phyloP scores from a whole-genome alignment of 805 yeast species.

The Candida cerambycidarum region DNA sequence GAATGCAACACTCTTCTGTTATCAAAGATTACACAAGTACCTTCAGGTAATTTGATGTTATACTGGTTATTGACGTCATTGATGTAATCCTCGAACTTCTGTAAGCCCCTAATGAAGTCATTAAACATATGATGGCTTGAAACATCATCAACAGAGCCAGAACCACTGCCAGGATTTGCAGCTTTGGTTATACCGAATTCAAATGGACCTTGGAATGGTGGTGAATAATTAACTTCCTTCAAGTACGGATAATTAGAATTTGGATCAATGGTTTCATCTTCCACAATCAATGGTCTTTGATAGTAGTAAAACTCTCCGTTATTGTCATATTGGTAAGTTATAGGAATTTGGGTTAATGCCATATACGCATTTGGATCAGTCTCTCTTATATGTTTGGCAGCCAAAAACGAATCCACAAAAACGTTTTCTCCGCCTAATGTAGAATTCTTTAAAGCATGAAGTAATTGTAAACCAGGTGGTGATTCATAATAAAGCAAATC shows the following conservation, averaged over 20 bases:
- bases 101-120: constrained; percentile 59
- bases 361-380: constrained; percentile 61
- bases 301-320: constrained; percentile 61
- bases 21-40: constrained; percentile 65
- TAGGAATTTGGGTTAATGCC: constrained; percentile 61
- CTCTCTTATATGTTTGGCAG: constrained; percentile 55
- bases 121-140: constrained; percentile 45
- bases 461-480: constrained; percentile 75
- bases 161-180: constrained; percentile 1
- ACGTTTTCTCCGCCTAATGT: constrained; percentile 67
- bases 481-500: constrained; percentile 75
- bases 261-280: constrained; percentile 32
- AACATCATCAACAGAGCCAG: constrained; percentile 30
- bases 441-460: constrained; percentile 58
- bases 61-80: constrained; percentile 54
- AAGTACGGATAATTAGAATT: constrained; percentile 28
- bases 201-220: constrained; percentile 81
- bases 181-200: constrained; percentile 51
- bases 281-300: constrained; percentile 62
- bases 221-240: constrained; percentile 68
- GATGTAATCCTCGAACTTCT: constrained; percentile 58
- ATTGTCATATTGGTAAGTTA: constrained; percentile 67
- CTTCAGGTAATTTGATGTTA: constrained; percentile 53
- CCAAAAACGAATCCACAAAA: constrained; percentile 69
- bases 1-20: constrained; percentile 73